A percentile compares a stretch with the other conserved stretches of the same genome.
Evolutionary conservation across 306 rosid species (phyloP).

Genomic region (Gastrolobium villosum): DNA sequence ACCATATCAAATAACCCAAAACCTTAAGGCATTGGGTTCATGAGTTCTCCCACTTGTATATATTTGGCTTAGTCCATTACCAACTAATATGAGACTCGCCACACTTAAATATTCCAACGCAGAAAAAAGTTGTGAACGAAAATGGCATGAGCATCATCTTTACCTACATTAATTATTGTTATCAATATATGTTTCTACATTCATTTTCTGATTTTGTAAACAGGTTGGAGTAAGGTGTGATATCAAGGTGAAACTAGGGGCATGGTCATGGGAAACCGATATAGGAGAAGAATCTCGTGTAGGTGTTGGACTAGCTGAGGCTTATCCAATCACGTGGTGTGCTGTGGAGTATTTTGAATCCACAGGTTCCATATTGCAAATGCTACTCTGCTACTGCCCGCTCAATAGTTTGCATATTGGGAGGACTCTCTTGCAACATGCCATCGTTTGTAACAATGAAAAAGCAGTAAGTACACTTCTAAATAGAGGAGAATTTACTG

Average conservation of each 20-base stretch:
- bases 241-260: slow-evolving; percentile 67
- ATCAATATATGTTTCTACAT: neutral
- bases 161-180: neutral
- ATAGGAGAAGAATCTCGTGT: slow-evolving; percentile 77
- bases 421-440: slow-evolving; percentile 75
- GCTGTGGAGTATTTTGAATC: slow-evolving; percentile 82
- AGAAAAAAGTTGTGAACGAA: neutral
- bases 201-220: slow-evolving; percentile 8
- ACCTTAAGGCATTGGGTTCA: too few relatives aligned
- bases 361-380: slow-evolving; percentile 62
- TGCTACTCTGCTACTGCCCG: slow-evolving; percentile 58
- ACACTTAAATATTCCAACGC: too few relatives aligned
- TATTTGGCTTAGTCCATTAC: too few relatives aligned
- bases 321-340: slow-evolving; percentile 72
- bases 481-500: slow-evolving; percentile 51
- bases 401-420: slow-evolving; percentile 62
- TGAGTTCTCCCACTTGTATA: too few relatives aligned
- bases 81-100: too few relatives aligned
- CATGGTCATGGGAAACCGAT: slow-evolving; percentile 75
- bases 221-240: slow-evolving; percentile 70
- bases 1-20: too few relatives aligned
- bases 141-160: slow-evolving; percentile 1
- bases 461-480: slow-evolving; percentile 53
- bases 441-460: slow-evolving; percentile 65
- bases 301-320: slow-evolving; percentile 78